phyloP scores from a whole-genome alignment of 139 green algal genomes.

The Picochlorum sp. region DNA sequence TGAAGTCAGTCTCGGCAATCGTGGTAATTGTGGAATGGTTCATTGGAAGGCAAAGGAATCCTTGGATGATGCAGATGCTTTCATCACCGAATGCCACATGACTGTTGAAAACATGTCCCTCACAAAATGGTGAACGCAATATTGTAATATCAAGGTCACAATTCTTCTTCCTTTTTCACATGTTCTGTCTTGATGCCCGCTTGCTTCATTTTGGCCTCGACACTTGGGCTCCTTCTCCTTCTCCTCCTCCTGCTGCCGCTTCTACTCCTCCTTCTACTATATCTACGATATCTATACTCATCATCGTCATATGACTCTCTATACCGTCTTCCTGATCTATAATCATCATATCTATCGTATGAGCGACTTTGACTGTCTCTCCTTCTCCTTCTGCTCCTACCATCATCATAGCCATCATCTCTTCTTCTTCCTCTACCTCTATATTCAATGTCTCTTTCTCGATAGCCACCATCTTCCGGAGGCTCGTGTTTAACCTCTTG shows the following conservation, averaged over 20 bases:
- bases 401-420: slow-evolving; percentile 6
- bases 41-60: slow-evolving; percentile 48
- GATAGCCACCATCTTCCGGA: background rate
- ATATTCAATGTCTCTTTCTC: background rate
- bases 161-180: background rate
- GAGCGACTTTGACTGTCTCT: background rate
- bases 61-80: background rate
- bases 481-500: slow-evolving; percentile 66
- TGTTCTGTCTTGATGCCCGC: background rate
- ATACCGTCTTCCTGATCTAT: background rate
- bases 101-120: background rate
- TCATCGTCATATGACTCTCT: background rate
- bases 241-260: slow-evolving; percentile 10
- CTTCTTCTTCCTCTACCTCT: slow-evolving; percentile 5
- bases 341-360: background rate
- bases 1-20: slow-evolving; percentile 4
- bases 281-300: background rate
- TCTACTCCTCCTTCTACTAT: background rate
- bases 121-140: background rate
- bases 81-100: background rate
- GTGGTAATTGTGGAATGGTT: slow-evolving; percentile 32
- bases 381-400: background rate
- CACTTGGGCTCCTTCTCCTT: slow-evolving; percentile 1
- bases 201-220: background rate
- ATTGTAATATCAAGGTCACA: background rate